Base-by-base conservation (phyloP, 2,329 filamentous ascomycete species). In the Zasmidium angulare region DNA sequence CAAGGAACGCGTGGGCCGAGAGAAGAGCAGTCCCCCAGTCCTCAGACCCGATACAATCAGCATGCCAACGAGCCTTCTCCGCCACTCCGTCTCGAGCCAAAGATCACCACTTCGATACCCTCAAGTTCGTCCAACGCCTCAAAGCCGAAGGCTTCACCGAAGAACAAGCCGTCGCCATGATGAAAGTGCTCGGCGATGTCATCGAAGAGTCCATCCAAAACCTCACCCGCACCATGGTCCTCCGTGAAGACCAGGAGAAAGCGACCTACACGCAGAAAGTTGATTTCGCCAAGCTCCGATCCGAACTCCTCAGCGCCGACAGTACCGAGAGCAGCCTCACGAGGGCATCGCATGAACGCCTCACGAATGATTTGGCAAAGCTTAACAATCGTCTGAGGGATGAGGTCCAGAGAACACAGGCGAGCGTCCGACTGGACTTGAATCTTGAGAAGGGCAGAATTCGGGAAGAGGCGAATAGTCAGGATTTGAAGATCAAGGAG, bases 171-270 rank as follows among this genome's bases (percentile, higher is more conserved):
- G 92, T 91, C 23, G 93, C 95, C n/a, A 95, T 97, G 89, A 98
- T 99, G 95, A 91, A 90, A 74, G 91, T 98, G 6, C 81, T 99
- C 43, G 93, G 92, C 76, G 93, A 98, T 75, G 93, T 98, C 10
- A 97, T 99, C 66, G 91, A 98, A 75, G 95, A 99, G 78, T 96
- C 88, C 74, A 98, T 99, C 68, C 93, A 97, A 75, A 98, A 98
- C 76, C 84, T 99, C 52, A 98, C 93, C 0, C 88, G 93, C 64
- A 98, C 93, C 17, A 99, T 99, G 95, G 95, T 99, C 46, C 85
- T 96, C 50, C 91, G 93, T 71, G 95, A 99, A 78, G 95, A 96
- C 78, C 86, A 91, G 63, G 89, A 91, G 71, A 90, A 90, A 72
- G 88, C 89, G 24, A 86, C 84, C 12, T 88, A 88, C 70, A 87